phyloP scores from a whole-genome alignment of 768 basidiomycete genomes.

The Rhizopogon vulgaris region DNA sequence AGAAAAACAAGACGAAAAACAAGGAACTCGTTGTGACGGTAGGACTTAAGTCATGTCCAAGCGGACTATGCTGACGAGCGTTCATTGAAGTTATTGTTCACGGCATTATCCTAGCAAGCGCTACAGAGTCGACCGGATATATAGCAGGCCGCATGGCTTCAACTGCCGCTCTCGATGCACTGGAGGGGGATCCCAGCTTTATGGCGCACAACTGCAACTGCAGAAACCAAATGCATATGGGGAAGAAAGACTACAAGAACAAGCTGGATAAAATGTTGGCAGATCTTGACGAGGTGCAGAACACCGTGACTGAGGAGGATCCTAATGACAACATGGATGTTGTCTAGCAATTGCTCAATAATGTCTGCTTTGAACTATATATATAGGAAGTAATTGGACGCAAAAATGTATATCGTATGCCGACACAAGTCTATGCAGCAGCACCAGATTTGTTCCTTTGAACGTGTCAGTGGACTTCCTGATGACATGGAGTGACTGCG shows the following conservation, averaged over 20 bases:
- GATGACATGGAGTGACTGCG: slow-evolving; percentile 14
- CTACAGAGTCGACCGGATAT: slow-evolving; percentile 41
- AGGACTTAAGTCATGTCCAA: slow-evolving; percentile 13
- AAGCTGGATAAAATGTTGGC: slow-evolving; percentile 26
- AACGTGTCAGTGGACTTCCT: neutral
- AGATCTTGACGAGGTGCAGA: slow-evolving; percentile 14
- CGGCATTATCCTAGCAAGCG: slow-evolving; percentile 54
- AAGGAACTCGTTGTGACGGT: slow-evolving; percentile 49
- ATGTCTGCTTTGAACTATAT: neutral
- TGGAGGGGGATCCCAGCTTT: slow-evolving; percentile 60
- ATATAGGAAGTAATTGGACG: neutral
- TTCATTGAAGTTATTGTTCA: slow-evolving; percentile 57
- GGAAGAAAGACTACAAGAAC: slow-evolving; percentile 33
- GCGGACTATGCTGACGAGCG: slow-evolving; percentile 8
- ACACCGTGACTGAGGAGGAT: neutral
- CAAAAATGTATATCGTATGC: neutral
- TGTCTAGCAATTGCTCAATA: neutral
- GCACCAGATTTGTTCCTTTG: neutral
- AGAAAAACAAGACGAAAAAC: slow-evolving; percentile 32
- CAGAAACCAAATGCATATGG: slow-evolving; percentile 27
- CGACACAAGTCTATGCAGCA: neutral
- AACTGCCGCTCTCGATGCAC: slow-evolving; percentile 57
- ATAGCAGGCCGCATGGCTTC: slow-evolving; percentile 59
- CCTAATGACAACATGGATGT: neutral
- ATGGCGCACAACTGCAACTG: slow-evolving; percentile 66